Evolutionary conservation across 345 rosid species (phyloP).

Genomic region (Lumnitzera racemosa): DNA sequence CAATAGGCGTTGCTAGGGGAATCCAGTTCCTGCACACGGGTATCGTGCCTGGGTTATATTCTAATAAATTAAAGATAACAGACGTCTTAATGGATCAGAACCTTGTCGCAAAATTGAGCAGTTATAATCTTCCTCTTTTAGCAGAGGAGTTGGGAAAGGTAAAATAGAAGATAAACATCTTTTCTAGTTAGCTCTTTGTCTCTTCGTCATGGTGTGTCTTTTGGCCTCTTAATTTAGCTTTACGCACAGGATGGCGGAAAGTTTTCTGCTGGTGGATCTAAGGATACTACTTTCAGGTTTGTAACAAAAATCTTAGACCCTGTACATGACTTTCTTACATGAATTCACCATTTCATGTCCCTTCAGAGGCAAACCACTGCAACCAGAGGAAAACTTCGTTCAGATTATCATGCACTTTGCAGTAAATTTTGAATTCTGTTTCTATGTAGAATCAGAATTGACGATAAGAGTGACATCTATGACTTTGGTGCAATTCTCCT

Average conservation of each 20-base stretch:
- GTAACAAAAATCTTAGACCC: neutral
- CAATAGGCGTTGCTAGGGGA: constrained; percentile 83
- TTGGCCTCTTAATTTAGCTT: constrained; percentile 2
- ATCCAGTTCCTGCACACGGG: constrained; percentile 89
- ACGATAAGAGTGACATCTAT: constrained; percentile 55
- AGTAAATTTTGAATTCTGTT: neutral
- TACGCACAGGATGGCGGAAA: constrained; percentile 48
- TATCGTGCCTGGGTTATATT: constrained; percentile 72
- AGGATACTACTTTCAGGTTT: constrained; percentile 22
- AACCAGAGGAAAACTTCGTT: no score
- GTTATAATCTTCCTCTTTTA: constrained; percentile 75
- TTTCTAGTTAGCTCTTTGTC: neutral
- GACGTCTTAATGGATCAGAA: constrained; percentile 83
- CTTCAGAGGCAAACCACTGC: no score
- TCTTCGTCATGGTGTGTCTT: neutral
- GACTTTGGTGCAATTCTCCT: constrained; percentile 84
- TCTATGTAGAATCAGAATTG: constrained; percentile 33
- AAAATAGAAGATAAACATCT: constrained; percentile 1
- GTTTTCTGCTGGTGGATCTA: constrained; percentile 30
- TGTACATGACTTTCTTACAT: no score
- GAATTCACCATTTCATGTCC: no score
- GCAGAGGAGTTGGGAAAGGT: constrained; percentile 65
- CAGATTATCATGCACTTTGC: no score
- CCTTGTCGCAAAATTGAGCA: constrained; percentile 69
- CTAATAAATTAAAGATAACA: constrained; percentile 71